Conservation (phyloP, 371 early-diverging fungal species). For the Blyttiomyces sp. region DNA sequence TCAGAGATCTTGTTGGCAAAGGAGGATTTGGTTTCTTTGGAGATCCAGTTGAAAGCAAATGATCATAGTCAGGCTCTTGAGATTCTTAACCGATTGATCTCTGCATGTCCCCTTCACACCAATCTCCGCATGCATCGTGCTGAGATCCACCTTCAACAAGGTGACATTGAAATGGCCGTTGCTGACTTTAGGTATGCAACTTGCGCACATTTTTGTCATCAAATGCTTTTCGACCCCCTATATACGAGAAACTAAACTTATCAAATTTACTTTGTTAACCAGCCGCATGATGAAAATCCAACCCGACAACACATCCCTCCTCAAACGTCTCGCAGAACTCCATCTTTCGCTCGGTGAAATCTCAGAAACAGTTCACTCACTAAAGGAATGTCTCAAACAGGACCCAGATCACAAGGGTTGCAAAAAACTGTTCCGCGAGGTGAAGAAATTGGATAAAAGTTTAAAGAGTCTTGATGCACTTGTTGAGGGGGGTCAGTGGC, state of each 20-base stretch:
- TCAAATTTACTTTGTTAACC: constrained; percentile 1
- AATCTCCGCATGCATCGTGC: constrained; percentile 50
- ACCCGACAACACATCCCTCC: constrained; percentile 60
- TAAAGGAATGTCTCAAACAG: constrained; percentile 80
- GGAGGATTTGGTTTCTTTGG: constrained; percentile 24
- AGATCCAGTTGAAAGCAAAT: constrained; percentile 39
- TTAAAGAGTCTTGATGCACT: constrained; percentile 59
- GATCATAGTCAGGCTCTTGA: constrained; percentile 65
- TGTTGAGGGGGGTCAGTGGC: constrained; percentile 57
- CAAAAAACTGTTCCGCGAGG: constrained; percentile 63
- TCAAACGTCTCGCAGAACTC: constrained; percentile 66
- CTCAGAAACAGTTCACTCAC: constrained; percentile 61
- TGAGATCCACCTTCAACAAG: constrained; percentile 66
- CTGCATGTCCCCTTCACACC: constrained; percentile 10
- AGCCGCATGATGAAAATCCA: constrained; percentile 69
- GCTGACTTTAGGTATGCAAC: constrained; percentile 66
- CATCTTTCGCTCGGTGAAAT: constrained; percentile 70
- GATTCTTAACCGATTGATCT: constrained; percentile 53
- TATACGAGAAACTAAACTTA: not conserved
- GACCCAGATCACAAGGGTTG: constrained; percentile 90
- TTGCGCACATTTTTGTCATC: not conserved
- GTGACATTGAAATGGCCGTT: constrained; percentile 78
- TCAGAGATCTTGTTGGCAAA: constrained; percentile 8
- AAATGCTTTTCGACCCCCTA: not conserved
- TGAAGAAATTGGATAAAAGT: constrained; percentile 78